phyloP scores from a whole-genome alignment of 139 green algal genomes.

The Volvox africanus region DNA sequence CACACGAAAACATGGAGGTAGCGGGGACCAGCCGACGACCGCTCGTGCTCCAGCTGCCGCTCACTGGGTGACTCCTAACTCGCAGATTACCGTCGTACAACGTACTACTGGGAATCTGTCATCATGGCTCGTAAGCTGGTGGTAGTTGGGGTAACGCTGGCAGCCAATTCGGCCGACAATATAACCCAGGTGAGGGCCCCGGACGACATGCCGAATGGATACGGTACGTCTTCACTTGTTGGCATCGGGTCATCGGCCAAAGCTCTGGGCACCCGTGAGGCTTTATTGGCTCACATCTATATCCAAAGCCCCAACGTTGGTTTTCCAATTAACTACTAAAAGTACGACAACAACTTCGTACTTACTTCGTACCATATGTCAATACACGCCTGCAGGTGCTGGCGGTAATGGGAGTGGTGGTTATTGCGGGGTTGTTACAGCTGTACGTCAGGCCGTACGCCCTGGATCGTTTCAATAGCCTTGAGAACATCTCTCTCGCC shows the following conservation, averaged over 20 bases:
- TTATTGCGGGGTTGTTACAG: not conserved
- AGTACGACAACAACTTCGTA: not conserved
- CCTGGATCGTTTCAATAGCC: constrained; percentile 7
- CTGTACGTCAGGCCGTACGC: constrained; percentile 4
- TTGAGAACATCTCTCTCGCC: constrained; percentile 8
- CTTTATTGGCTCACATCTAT: not conserved
- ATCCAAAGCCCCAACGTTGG: not conserved
- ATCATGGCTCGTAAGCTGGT: constrained; percentile 36
- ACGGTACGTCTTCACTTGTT: not conserved
- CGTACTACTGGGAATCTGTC: constrained; percentile 36
- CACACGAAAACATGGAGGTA: not conserved
- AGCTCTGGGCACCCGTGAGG: not conserved
- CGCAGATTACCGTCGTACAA: constrained; percentile 4
- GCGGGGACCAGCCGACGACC: not conserved
- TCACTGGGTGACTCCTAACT: not conserved
- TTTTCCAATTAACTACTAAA: not conserved
- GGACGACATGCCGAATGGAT: no score
- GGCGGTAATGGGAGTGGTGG: constrained; percentile 25
- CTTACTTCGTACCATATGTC: not conserved
- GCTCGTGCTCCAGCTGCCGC: no score
- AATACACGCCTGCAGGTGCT: constrained; percentile 17
- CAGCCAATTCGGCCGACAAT: not conserved
- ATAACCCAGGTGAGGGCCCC: not conserved
- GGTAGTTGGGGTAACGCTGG: constrained; percentile 25
- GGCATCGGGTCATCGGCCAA: not conserved